These are phyloP conservation scores for Flaveria robusta DNA, from an alignment of 129 eudicot species.

Conservation along the genomic window DNA sequence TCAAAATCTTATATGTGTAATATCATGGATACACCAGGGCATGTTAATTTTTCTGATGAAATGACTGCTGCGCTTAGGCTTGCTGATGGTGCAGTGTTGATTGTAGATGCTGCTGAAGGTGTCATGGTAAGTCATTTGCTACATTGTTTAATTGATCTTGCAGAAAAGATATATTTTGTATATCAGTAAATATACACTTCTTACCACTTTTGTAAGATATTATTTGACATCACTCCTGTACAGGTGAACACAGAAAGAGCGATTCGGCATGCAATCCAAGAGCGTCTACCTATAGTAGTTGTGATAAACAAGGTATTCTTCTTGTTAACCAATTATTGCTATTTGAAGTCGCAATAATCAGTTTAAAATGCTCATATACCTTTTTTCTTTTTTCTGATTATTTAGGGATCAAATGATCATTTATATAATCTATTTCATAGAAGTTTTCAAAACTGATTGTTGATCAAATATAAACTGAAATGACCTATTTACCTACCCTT, in stretches of 20 bases:
- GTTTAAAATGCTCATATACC: not conserved
- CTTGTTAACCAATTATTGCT: not conserved
- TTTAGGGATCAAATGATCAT: not conserved
- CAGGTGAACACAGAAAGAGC: slow-evolving; percentile 99
- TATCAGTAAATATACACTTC: not conserved
- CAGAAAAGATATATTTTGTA: not conserved
- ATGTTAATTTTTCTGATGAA: slow-evolving; percentile 92
- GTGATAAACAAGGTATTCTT: slow-evolving; percentile 86
- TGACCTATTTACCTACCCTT: not conserved
- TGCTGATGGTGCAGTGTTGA: slow-evolving; percentile 96
- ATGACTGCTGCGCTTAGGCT: slow-evolving; percentile 98
- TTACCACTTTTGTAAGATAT: slow-evolving; percentile 9
- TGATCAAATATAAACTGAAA: not conserved
- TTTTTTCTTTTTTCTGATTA: not conserved
- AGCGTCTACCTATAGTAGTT: slow-evolving; percentile 88
- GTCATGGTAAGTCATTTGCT: slow-evolving; percentile 69
- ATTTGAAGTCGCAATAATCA: not conserved
- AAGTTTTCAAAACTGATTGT: not conserved
- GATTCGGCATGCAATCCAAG: slow-evolving; percentile 95
- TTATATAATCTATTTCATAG: slow-evolving; percentile 3
- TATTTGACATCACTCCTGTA: slow-evolving; percentile 19
- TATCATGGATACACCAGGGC: slow-evolving; percentile 98
- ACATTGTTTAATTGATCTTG: slow-evolving; percentile 1
- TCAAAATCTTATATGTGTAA: slow-evolving; percentile 87
- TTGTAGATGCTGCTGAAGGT: slow-evolving; percentile 99